A percentile compares a stretch with the other conserved stretches of the same genome.
These are phyloP conservation scores for Boletellus sp. DNA, from an alignment of 768 basidiomycete genomes.

Conservation along the genomic window DNA sequence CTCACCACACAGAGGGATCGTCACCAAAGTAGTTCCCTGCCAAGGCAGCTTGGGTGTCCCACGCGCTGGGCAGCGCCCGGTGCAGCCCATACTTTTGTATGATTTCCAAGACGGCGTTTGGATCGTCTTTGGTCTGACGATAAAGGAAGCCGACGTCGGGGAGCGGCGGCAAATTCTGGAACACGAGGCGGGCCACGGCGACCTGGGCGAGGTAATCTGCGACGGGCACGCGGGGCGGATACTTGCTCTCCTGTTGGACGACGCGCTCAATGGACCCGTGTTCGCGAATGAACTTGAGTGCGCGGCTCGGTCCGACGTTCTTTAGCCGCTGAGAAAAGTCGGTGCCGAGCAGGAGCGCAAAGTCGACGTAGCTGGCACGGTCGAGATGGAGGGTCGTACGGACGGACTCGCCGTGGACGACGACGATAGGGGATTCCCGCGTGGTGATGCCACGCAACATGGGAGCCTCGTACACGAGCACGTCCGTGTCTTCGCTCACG, in stretches of 20 bases:
- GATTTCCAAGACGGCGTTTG: slow-evolving; percentile 41
- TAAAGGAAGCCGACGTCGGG: slow-evolving; percentile 40
- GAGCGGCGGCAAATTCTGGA: slow-evolving; percentile 60
- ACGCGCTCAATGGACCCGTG: slow-evolving; percentile 72
- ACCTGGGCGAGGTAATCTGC: slow-evolving; percentile 64
- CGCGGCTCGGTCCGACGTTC: slow-evolving; percentile 73
- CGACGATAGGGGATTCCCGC: slow-evolving; percentile 52
- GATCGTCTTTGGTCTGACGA: slow-evolving; percentile 36
- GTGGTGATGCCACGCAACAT: slow-evolving; percentile 74
- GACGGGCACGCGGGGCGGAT: slow-evolving; percentile 43
- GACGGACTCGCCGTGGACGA: slow-evolving; percentile 63
- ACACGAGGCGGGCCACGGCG: slow-evolving; percentile 57
- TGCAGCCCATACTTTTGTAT: slow-evolving; percentile 51
- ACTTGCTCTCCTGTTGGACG: slow-evolving; percentile 50
- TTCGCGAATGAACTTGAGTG: slow-evolving; percentile 69
- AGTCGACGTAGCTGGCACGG: slow-evolving; percentile 67
- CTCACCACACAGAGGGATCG: slow-evolving; percentile 41
- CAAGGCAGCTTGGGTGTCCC: slow-evolving; percentile 45
- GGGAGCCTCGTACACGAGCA: slow-evolving; percentile 78
- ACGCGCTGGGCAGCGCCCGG: slow-evolving; percentile 35
- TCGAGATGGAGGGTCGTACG: slow-evolving; percentile 56
- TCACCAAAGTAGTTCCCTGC: slow-evolving; percentile 67
- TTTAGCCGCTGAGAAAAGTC: slow-evolving; percentile 87
- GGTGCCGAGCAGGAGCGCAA: slow-evolving; percentile 83
- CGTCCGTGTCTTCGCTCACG: slow-evolving; percentile 89